phyloP scores from a whole-genome alignment of 352 stramenopile genomes.

The Pythium coloratum region DNA sequence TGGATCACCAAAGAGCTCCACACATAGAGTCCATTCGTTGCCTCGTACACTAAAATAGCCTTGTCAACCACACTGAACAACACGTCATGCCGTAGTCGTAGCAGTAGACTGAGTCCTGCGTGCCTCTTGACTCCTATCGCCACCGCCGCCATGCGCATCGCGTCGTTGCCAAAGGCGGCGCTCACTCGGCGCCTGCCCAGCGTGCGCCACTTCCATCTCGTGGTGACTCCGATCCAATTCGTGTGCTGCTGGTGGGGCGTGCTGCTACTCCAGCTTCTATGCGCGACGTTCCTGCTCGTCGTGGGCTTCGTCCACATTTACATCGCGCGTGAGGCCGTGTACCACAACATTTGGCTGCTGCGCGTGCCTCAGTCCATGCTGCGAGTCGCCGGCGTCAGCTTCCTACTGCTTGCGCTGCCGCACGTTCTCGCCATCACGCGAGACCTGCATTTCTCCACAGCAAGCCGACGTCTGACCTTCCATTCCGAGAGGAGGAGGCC shows the following conservation, averaged over 20 bases:
- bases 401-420: not conserved
- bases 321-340: not conserved
- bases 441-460: not conserved
- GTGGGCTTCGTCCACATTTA: conserved; percentile 6
- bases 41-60: too few relatives aligned
- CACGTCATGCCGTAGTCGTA: too few relatives aligned
- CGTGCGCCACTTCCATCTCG: not conserved
- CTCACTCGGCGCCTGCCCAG: not conserved
- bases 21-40: too few relatives aligned
- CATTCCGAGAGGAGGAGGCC: too few relatives aligned
- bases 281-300: conserved; percentile 2
- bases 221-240: not conserved
- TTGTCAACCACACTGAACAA: too few relatives aligned
- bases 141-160: not conserved
- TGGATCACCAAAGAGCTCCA: too few relatives aligned
- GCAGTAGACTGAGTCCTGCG: too few relatives aligned
- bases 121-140: too few relatives aligned
- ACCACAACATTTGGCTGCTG: conserved; percentile 6
- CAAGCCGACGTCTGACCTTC: conserved; percentile 1
- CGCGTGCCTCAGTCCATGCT: conserved; percentile 5
- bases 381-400: not conserved
- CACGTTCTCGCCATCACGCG: not conserved
- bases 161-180: not conserved
- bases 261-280: not conserved
- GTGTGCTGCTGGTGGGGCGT: conserved; percentile 4